Evolutionary conservation across 2,329 filamentous ascomycete genomes (phyloP).

Genomic region (Fusarium palustre): DNA sequence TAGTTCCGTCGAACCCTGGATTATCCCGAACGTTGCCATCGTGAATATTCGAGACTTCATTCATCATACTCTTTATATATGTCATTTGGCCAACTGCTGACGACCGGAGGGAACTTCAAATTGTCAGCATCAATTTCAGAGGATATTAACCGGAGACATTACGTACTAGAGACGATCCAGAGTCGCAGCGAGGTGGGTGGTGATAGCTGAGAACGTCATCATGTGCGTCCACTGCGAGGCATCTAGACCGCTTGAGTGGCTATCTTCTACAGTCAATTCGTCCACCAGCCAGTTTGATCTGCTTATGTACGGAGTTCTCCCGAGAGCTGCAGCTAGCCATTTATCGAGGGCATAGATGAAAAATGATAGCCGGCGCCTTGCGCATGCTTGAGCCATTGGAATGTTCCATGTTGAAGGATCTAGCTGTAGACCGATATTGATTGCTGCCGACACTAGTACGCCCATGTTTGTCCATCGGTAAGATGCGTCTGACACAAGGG

Average conservation of each 20-base stretch:
- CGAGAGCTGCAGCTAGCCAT: conserved; percentile 7
- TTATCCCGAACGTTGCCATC: too few species aligned
- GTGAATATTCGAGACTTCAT: too few species aligned
- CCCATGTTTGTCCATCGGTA: conserved; percentile 3
- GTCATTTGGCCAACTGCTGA: too few species aligned
- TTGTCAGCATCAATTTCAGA: too few species aligned
- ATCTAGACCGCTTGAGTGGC: not conserved
- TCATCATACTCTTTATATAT: too few species aligned
- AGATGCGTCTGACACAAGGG: not conserved
- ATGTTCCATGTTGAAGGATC: conserved; percentile 1
- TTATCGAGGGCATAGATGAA: not conserved
- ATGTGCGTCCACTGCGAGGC: not conserved
- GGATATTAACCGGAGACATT: too few species aligned
- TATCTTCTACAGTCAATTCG: not conserved
- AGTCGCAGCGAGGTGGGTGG: not conserved
- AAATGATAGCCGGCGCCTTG: not conserved
- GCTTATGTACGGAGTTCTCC: not conserved
- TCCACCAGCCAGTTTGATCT: not conserved
- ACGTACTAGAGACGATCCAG: not conserved
- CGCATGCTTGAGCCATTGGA: not conserved
- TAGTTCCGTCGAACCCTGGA: rapidly evolving
- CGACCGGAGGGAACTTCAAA: not conserved
- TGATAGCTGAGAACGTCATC: not conserved
- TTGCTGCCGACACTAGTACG: not conserved
- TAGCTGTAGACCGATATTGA: not conserved